Base-by-base conservation (phyloP, 805 yeast species). In the Yarrowia osloensis region DNA sequence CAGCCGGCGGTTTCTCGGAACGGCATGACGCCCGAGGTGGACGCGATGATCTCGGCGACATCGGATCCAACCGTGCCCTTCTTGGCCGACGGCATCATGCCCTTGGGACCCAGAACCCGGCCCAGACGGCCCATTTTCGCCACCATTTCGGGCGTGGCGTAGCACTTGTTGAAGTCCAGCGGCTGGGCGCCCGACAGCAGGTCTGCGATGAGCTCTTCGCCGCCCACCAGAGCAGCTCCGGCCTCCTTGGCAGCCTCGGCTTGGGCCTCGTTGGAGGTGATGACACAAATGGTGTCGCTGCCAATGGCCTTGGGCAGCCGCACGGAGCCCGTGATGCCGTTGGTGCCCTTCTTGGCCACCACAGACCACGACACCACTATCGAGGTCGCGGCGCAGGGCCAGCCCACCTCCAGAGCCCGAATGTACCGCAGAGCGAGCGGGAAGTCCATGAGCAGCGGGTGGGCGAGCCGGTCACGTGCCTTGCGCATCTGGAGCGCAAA, bases 371-470 rank as follows among this genome's bases (percentile, higher is more conserved):
- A 85, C 66, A 90, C 77, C 19, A 89, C 81, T 46, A 94, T 81
- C 26, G 93, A 88, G 24, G 94, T 86, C 71, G 87, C 86, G n/a
- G 83, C 78, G 4, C 82, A 79, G 2, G 94, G 86, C 74, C 89
- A 86, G 5, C 99, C 98, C 5, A 92, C 96, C 77, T 92, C 97
- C 5, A 92, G 86, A 0, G 98, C 97, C 70, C 97, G 82, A 67
- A 94, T 75, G 74, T 87, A 92, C 72, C 89, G 83, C 76, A 91
- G 77, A 1, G 98, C 97, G 33, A 79, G 77, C 6, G 89, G 85
- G 8, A 91, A 81, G 61, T 85, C 87, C 89, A 90, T 86, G 74
- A 86, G 88, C 66, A 89, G 79, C 1, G 93, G 93, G 26, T 61
- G 66, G 5, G 54, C 6, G 9, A 61, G 66, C 0, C 66, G 66